These are phyloP conservation scores for Saccharomycopsis hybrid DNA, from an alignment of 1,139 yeast genomes.

Conservation along the genomic window DNA sequence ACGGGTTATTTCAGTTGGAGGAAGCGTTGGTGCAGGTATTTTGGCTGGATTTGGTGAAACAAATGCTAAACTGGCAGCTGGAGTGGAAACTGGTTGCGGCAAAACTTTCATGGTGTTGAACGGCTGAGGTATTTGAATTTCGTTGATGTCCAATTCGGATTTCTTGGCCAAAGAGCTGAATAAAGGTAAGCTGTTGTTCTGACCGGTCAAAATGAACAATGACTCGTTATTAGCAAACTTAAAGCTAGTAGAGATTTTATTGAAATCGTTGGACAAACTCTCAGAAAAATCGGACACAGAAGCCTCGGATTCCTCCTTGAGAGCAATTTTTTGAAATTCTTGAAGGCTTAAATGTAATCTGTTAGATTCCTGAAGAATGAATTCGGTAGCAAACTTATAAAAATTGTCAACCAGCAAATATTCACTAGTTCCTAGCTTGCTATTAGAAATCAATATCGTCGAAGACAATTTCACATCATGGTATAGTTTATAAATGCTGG, in stretches of 20 bases:
- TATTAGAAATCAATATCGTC: slow-evolving; percentile 41
- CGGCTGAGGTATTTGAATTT: slow-evolving; percentile 52
- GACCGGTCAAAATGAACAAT: slow-evolving; percentile 36
- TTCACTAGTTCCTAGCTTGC: slow-evolving; percentile 47
- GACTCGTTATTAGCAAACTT: slow-evolving; percentile 61
- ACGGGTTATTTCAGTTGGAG: slow-evolving; percentile 62
- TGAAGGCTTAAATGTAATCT: slow-evolving; percentile 36
- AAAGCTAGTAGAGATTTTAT: slow-evolving; percentile 56
- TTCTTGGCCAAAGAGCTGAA: slow-evolving; percentile 61
- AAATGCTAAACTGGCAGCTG: slow-evolving; percentile 40
- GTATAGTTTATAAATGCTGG: slow-evolving; percentile 47
- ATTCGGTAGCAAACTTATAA: slow-evolving; percentile 63
- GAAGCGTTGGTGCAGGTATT: slow-evolving; percentile 44
- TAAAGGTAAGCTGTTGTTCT: slow-evolving; percentile 45
- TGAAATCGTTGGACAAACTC: slow-evolving; percentile 50
- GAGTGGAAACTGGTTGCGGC: slow-evolving; percentile 38
- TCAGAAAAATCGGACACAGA: slow-evolving; percentile 26
- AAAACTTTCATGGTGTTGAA: slow-evolving; percentile 52
- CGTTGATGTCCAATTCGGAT: slow-evolving; percentile 63
- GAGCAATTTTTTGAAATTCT: slow-evolving; percentile 21
- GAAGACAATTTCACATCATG: slow-evolving; percentile 71
- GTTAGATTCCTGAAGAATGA: slow-evolving; percentile 64
- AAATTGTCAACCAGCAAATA: slow-evolving; percentile 61
- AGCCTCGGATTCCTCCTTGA: slow-evolving; percentile 18
- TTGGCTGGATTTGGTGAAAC: slow-evolving; percentile 32